These are phyloP conservation scores for Nosema muscidifuracis DNA, from an alignment of 371 early-diverging fungal genomes.

Conservation along the genomic window DNA sequence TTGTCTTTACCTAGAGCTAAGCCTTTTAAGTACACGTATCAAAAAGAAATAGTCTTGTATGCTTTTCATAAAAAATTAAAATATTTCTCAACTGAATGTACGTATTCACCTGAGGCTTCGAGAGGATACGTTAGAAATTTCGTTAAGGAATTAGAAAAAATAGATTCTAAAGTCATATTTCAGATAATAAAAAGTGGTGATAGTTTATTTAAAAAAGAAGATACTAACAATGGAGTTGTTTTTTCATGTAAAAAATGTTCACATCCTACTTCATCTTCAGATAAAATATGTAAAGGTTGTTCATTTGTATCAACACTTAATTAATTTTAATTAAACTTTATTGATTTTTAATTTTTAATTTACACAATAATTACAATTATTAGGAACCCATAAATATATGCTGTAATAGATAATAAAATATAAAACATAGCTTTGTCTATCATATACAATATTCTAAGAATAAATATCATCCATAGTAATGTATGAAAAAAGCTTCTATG, in stretches of 20 bases:
- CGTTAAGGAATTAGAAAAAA: slow-evolving; percentile 86
- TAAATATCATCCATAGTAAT: not conserved
- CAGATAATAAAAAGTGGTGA: slow-evolving; percentile 65
- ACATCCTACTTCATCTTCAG: slow-evolving; percentile 37
- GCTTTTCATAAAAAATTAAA: slow-evolving; percentile 94
- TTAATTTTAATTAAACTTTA: not conserved
- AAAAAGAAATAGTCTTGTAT: slow-evolving; percentile 99
- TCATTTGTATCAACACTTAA: slow-evolving; percentile 13
- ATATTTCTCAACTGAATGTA: slow-evolving; percentile 98
- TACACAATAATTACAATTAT: too few relatives aligned
- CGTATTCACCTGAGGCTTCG: slow-evolving; percentile 93
- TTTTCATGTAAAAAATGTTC: slow-evolving; percentile 24
- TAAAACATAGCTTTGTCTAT: not conserved
- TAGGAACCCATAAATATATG: not conserved
- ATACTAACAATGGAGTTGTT: not conserved
- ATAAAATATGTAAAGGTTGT: slow-evolving; percentile 43
- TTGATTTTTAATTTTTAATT: not conserved
- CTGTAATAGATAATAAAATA: not conserved
- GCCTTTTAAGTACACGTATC: slow-evolving; percentile 96
- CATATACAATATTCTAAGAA: not conserved
- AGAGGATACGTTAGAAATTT: slow-evolving; percentile 89
- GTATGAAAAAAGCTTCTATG: slow-evolving; percentile 8
- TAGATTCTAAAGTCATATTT: slow-evolving; percentile 79
- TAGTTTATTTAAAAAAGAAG: not conserved
- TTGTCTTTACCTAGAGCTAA: slow-evolving; percentile 70